These are phyloP conservation scores for Achaetomium macrosporum DNA, from an alignment of 2,329 filamentous ascomycete genomes.

Conservation along the genomic window DNA sequence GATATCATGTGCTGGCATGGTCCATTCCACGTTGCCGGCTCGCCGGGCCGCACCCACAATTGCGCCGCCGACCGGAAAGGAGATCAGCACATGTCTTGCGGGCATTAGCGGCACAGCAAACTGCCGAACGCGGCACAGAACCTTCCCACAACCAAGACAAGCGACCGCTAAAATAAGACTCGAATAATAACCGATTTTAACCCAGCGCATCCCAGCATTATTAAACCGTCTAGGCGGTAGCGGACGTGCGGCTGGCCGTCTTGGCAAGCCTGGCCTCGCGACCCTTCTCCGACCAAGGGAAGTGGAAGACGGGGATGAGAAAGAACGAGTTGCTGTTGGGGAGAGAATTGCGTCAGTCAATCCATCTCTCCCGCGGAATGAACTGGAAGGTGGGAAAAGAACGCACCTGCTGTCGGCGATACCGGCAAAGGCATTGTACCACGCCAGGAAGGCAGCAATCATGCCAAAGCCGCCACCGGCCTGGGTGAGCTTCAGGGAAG, in stretches of 20 bases:
- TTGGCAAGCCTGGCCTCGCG: conserved; percentile 39
- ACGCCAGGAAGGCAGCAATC: conserved; percentile 72
- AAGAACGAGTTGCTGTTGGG: conserved; percentile 72
- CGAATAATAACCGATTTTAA: not conserved
- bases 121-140: not conserved
- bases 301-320: conserved; percentile 85
- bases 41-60: no score
- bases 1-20: no score
- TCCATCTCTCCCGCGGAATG: not conserved
- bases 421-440: conserved; percentile 83
- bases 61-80: no score
- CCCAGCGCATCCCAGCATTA: not conserved
- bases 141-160: not conserved
- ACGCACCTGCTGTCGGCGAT: conserved; percentile 64
- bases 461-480: conserved; percentile 77
- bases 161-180: not conserved
- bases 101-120: not conserved
- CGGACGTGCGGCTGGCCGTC: conserved; percentile 13
- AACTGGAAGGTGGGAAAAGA: not conserved
- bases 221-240: conserved; percentile 7
- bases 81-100: not conserved
- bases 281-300: conserved; percentile 85
- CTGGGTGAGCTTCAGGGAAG: conserved; percentile 51
- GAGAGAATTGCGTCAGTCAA: conserved; percentile 30
- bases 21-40: no score